Percentiles rank a stretch among this genome's conserved stretches.
Conservation (phyloP, 2,329 filamentous ascomycete species). For the Colletotrichum costaricense region DNA sequence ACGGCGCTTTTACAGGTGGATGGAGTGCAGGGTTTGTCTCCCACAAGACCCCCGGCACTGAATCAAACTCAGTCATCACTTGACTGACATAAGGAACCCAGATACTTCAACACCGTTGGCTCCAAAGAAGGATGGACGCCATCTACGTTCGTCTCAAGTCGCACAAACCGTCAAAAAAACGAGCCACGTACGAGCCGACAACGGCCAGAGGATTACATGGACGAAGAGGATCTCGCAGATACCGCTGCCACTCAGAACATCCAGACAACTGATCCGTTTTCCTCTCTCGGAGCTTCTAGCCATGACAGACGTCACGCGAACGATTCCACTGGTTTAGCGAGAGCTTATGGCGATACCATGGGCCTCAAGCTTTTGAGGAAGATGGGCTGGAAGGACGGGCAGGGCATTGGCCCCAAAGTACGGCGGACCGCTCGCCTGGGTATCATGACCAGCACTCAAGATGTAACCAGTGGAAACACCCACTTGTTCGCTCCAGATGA, state of each 20-base stretch:
- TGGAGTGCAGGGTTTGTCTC: slow-evolving; percentile 89
- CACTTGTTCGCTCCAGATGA: slow-evolving; percentile 91
- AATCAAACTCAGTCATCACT: slow-evolving; percentile 4
- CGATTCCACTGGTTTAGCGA: slow-evolving; percentile 77
- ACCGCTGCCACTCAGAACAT: slow-evolving; percentile 81
- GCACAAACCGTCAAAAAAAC: slow-evolving; percentile 80
- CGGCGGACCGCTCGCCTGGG: slow-evolving; percentile 78
- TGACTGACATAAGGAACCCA: slow-evolving; percentile 50
- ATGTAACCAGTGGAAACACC: slow-evolving; percentile 54
- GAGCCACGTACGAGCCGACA: slow-evolving; percentile 62
- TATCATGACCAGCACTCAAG: slow-evolving; percentile 49
- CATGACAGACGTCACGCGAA: slow-evolving; percentile 41
- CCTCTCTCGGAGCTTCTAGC: slow-evolving; percentile 77
- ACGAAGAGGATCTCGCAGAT: slow-evolving; percentile 93
- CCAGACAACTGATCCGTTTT: slow-evolving; percentile 79
- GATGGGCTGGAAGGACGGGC: slow-evolving; percentile 97
- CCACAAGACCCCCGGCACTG: slow-evolving; percentile 36
- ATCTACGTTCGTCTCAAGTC: slow-evolving; percentile 90
- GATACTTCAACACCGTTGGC: slow-evolving; percentile 97
- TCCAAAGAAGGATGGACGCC: slow-evolving; percentile 99
- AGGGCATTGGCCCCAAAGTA: slow-evolving; percentile 91
- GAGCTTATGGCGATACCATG: slow-evolving; percentile 82
- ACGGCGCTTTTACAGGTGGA: slow-evolving; percentile 96
- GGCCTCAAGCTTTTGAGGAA: slow-evolving; percentile 85
- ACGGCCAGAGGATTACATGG: slow-evolving; percentile 94